These are phyloP conservation scores for Powellomyces hirtus DNA, from an alignment of 192 early-diverging fungal genomes.

Conservation along the genomic window DNA sequence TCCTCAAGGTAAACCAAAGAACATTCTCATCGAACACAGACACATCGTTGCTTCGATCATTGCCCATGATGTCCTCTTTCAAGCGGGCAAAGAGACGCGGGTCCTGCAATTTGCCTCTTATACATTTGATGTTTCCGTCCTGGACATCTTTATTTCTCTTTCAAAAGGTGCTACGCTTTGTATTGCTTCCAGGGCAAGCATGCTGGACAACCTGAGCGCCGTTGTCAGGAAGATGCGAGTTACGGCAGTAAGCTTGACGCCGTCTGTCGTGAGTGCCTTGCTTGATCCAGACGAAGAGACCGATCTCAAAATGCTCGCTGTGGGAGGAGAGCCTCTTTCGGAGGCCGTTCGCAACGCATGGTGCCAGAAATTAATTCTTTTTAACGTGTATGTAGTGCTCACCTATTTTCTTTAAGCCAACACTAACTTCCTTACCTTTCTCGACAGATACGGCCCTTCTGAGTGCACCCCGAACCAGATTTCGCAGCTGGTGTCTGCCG, in stretches of 20 bases:
- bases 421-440: too few species aligned
- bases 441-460: too few species aligned
- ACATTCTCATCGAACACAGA: conserved; percentile 6
- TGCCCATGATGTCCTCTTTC: neutral
- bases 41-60: neutral
- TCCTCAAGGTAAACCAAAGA: too few species aligned
- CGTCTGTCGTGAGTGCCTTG: neutral
- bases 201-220: neutral
- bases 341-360: too few species aligned
- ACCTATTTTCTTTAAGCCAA: too few species aligned
- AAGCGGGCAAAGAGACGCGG: neutral
- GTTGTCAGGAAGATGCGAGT: neutral
- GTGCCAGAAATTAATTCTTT: too few species aligned
- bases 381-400: too few species aligned
- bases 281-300: neutral
- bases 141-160: conserved; percentile 12
- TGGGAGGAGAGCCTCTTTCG: neutral
- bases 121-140: conserved; percentile 6
- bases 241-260: neutral
- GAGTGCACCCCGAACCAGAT: too few species aligned
- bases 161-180: conserved; percentile 4
- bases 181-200: neutral
- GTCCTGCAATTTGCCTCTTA: neutral
- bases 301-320: neutral
- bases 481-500: too few species aligned